Evolutionary conservation across 1,139 yeast genomes (phyloP).

Genomic region (Yamadazyma blattariae): DNA sequence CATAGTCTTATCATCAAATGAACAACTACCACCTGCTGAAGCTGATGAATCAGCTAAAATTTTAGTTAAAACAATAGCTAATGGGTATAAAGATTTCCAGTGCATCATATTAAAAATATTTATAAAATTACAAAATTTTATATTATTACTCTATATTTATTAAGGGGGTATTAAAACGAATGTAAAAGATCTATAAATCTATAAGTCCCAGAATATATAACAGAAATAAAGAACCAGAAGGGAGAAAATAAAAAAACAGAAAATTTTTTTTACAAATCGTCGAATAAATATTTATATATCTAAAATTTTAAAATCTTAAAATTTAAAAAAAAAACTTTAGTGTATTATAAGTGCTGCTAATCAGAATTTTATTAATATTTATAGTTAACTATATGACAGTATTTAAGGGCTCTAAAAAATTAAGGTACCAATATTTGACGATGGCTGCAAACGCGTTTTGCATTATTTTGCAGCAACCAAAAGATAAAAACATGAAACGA

Average conservation of each 20-base stretch:
- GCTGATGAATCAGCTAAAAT: constrained; percentile 17
- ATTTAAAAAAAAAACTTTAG: neutral
- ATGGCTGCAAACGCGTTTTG: neutral
- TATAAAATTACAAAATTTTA: neutral
- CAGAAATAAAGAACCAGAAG: neutral
- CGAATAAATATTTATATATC: constrained; percentile 1
- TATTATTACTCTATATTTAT: neutral
- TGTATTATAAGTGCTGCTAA: neutral
- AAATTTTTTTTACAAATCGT: neutral
- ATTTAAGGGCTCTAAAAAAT: constrained; percentile 3
- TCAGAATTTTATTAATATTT: neutral
- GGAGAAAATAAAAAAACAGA: neutral
- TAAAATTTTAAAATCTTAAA: no score
- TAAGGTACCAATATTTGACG: constrained; percentile 1
- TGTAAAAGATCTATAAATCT: constrained; percentile 1
- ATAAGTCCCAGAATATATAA: no score
- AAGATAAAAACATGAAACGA: no score
- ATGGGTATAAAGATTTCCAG: constrained; percentile 16
- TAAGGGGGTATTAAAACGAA: constrained; percentile 2
- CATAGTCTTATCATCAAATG: constrained; percentile 37
- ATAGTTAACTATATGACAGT: neutral
- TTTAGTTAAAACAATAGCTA: constrained; percentile 10
- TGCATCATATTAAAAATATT: constrained; percentile 13
- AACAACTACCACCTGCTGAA: constrained; percentile 27
- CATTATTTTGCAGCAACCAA: neutral